Percentiles rank a stretch among this genome's conserved stretches.
Evolutionary conservation across 192 early-diverging fungal genomes (phyloP).

Genomic region (Coemansia sp.): DNA sequence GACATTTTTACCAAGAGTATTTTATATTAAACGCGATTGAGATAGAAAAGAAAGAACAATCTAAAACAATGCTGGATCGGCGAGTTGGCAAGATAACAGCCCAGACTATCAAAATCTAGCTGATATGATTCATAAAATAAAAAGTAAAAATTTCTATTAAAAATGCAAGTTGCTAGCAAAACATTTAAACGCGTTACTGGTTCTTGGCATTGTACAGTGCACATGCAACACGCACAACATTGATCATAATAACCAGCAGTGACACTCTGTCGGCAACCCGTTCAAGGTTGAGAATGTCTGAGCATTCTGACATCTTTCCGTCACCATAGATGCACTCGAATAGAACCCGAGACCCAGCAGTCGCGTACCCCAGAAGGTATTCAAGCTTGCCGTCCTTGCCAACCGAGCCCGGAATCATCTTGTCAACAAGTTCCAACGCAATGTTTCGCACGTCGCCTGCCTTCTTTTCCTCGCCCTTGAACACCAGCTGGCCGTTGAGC

Average conservation of each 20-base stretch:
- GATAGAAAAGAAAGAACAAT: not conserved
- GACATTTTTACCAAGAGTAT: not conserved
- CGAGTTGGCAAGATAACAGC: not conserved
- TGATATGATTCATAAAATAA: not conserved
- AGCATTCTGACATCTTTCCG: slow-evolving; percentile 33
- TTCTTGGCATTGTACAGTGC: slow-evolving; percentile 12
- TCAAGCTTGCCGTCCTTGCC: slow-evolving; percentile 29
- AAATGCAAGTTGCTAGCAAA: not conserved
- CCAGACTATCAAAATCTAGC: not conserved
- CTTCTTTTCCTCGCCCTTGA: slow-evolving; percentile 51
- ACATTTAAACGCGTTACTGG: not conserved
- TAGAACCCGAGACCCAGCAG: slow-evolving; percentile 33
- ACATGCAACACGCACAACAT: slow-evolving; percentile 25
- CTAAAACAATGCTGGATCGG: not conserved
- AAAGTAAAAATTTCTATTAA: no score
- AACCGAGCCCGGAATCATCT: slow-evolving; percentile 31
- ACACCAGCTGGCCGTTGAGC: slow-evolving; percentile 39
- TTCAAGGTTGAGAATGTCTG: slow-evolving; percentile 28
- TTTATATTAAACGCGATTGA: not conserved
- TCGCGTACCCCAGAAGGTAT: slow-evolving; percentile 39
- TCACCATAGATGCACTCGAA: slow-evolving; percentile 44
- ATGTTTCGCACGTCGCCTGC: slow-evolving; percentile 26
- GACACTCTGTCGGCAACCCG: slow-evolving; percentile 24
- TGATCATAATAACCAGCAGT: slow-evolving; percentile 34
- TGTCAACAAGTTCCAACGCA: slow-evolving; percentile 31